Percentiles rank a stretch among this genome's conserved stretches.
Evolutionary conservation across 1,139 yeast species (phyloP).

Genomic region (Ashbya aceris): DNA sequence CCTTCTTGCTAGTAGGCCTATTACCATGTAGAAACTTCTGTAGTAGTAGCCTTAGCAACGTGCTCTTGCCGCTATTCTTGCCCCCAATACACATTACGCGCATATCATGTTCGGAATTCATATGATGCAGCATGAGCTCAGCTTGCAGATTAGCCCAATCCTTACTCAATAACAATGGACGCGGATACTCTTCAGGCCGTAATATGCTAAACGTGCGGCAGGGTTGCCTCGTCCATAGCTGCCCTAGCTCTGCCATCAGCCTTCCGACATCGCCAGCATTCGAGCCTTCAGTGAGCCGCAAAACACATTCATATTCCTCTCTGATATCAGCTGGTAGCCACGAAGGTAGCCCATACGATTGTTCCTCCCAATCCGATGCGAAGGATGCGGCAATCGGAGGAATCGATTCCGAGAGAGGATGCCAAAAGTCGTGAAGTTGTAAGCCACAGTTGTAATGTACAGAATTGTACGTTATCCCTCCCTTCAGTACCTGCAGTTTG

Average conservation of each 20-base stretch:
- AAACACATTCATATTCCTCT: conserved; percentile 14
- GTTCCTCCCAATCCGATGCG: conserved; percentile 29
- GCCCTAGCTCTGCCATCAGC: conserved; percentile 14
- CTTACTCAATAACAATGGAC: conserved; percentile 18
- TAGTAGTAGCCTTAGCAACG: conserved; percentile 48
- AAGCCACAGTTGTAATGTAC: conserved; percentile 39
- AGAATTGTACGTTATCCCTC: conserved; percentile 49
- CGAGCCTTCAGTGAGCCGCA: conserved; percentile 15
- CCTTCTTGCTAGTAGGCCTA: background rate
- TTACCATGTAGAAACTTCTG: conserved; percentile 34
- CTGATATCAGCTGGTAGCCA: conserved; percentile 15
- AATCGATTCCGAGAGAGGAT: conserved; percentile 46
- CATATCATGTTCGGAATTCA: conserved; percentile 19
- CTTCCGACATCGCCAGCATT: conserved; percentile 12
- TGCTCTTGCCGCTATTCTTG: conserved; percentile 81
- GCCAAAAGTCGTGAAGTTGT: conserved; percentile 33
- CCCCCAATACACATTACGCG: conserved; percentile 46
- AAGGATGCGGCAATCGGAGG: conserved; percentile 40
- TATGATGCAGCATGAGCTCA: conserved; percentile 13
- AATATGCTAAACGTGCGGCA: conserved; percentile 17
- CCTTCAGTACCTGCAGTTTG: conserved; percentile 43
- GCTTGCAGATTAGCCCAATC: conserved; percentile 20
- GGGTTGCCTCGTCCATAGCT: conserved; percentile 17
- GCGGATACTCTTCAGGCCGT: conserved; percentile 24
- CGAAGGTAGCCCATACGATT: conserved; percentile 21